Base-by-base conservation (phyloP, 2,329 filamentous ascomycete genomes). In the Colletotrichum cereale region DNA sequence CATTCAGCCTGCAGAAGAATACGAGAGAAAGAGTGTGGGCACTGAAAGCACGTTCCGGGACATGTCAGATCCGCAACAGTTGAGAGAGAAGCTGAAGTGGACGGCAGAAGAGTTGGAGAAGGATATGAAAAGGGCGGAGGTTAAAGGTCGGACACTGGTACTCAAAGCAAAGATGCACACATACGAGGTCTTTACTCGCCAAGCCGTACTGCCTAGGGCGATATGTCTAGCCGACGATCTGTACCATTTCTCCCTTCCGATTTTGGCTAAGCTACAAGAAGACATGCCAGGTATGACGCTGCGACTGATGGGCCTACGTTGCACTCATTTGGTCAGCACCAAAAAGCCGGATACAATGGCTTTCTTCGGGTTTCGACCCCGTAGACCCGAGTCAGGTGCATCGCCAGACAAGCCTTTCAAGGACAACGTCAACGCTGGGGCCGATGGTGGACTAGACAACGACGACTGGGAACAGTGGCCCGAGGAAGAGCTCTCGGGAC, bases 161-260 rank as follows among this genome's bases (percentile, higher is more conserved):
- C 84, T 99, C 44, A 99, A 99, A 80, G 88, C 98, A 74, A 99
- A 99, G 79, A 84, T 98, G 10, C 94, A 98, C 79, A 97, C 95
- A 0, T 99, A 96, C 76, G 95, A 98, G 80, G 93, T 98, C 26
- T 88, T 94, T 62, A 97, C 95, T 0, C 87, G 96, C 40, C 96
- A 99, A 79, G 88, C 89, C 7, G 89, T 93, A 4, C 88, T 91
- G 2, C 92, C 93, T 0, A 92, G 91, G 74, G 90, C 95, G 0
- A 86, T 98, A 1, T 87, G 83, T 60, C 84, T 87, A 7, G 92
- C 94, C 0, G 92, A 96, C 50, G 96, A 99, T 76, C 82, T 99
- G 5, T 98, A 96, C 82, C 91, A 89, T 64, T 93, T 91, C 77
- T 87, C 94, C 0, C 80, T 97, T 1, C 95, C 95, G 0, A 96